These are phyloP conservation scores for Penicillium manginii DNA, from an alignment of 495 filamentous ascomycete genomes.

Conservation along the genomic window DNA sequence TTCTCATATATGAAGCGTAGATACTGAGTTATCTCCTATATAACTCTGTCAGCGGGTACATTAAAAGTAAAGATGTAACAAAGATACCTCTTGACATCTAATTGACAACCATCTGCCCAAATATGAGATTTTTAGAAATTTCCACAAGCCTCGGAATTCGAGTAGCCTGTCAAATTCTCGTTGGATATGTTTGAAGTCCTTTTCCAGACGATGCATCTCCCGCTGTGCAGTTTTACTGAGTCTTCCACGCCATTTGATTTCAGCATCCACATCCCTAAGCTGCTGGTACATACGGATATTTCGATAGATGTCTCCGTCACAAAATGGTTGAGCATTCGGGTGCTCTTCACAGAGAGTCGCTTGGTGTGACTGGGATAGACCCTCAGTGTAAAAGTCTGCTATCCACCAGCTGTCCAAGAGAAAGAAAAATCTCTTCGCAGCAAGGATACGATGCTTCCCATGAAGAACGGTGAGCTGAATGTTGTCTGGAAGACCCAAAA, in stretches of 20 bases:
- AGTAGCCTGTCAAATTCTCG: background rate
- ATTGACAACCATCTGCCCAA: background rate
- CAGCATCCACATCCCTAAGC: constrained; percentile 12
- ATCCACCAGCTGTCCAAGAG: constrained; percentile 7
- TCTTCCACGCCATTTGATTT: constrained; percentile 13
- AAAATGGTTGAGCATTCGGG: constrained; percentile 12
- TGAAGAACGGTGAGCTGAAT: background rate
- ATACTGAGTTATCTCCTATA: background rate
- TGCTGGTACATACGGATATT: constrained; percentile 10
- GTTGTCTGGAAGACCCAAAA: background rate
- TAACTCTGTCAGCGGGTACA: background rate
- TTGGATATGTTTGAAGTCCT: background rate
- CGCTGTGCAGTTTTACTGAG: constrained; percentile 7
- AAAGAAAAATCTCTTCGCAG: constrained; percentile 3
- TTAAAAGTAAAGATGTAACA: too few relatives aligned
- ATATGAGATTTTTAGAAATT: background rate
- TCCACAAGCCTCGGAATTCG: background rate
- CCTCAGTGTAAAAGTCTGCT: constrained; percentile 6
- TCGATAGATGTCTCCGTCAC: constrained; percentile 19
- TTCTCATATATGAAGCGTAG: background rate
- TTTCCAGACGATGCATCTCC: constrained; percentile 6
- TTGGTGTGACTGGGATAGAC: background rate
- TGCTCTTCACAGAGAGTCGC: constrained; percentile 10
- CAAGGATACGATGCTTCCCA: constrained; percentile 1
- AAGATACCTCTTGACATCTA: background rate